Base-by-base conservation (phyloP, 148 eudicot genomes). In the Pouteria glomerata region DNA sequence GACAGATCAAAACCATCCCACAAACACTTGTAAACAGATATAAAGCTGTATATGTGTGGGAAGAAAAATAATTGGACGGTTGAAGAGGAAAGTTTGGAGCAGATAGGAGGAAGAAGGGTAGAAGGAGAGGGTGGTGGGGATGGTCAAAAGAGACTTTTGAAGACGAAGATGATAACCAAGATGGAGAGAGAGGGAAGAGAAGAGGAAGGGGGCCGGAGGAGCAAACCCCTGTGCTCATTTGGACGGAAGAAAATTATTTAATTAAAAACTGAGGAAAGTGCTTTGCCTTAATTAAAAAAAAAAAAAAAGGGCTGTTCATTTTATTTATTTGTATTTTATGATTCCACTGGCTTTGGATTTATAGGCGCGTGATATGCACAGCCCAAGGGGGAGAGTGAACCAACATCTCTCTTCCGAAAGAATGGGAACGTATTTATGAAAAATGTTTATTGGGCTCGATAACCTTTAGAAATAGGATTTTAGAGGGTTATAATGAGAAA, bases 51-150 rank as follows among this genome's bases (percentile, higher is more conserved):
- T 35, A 15, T 6, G 24, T 33, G 1, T 47, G 7, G 29, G 21
- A 26, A 16, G 3, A 45, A 42, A 3, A 18, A 29, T 42, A 48
- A 57, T 26, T 60, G 23, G 37, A 19, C 35, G 4, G 1, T 34
- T 15, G 5, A 33, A 37, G 61, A 73, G 79, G 82, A 76, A 77
- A 73, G 74, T 31, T 72, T 59, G 77, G 21, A 50, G 78, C 33
- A 68, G 73, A 48, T 59, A 33, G 73, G 39, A 68, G 78, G 78
- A 75, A 75, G 73, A 68, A 68, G 73, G 63, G 62, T 35, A 51
- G 78, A 75, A 75, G 68, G 78, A 37, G 61, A 23, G 70, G 53
- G 53, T 50, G 53, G 45, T 12, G 59, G 33, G 52, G 53, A 30
- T 29, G 76, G 76, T 75, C 78, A 75, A 75, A 75, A 51, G 57